These are phyloP conservation scores for Cunninghamia lanceolata DNA, from an alignment of 75 land plant genomes.

Conservation along the genomic window DNA sequence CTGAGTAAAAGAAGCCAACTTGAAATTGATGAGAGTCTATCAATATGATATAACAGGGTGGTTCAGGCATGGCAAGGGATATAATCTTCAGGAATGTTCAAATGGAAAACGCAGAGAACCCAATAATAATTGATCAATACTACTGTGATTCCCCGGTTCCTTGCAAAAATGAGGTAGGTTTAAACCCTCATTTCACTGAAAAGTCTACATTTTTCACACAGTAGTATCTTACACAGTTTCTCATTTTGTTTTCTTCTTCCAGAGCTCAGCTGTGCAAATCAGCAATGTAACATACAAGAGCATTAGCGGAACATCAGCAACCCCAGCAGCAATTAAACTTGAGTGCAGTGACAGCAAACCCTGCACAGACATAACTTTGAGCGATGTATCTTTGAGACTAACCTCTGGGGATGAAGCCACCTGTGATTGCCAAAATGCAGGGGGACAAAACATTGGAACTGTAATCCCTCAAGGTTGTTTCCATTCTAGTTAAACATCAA, in stretches of 20 bases:
- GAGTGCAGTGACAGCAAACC: constrained; percentile 32
- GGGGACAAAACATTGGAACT: not conserved
- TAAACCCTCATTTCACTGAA: not conserved
- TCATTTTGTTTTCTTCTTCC: not conserved
- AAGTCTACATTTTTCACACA: not conserved
- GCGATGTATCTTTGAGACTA: not conserved
- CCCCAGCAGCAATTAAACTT: constrained; percentile 23
- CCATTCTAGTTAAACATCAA: no score
- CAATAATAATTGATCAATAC: constrained; percentile 68
- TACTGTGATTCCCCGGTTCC: constrained; percentile 36
- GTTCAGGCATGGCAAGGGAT: constrained; percentile 43
- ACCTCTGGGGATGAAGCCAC: not conserved
- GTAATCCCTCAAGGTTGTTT: not conserved
- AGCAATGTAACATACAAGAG: constrained; percentile 32
- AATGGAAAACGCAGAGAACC: constrained; percentile 30
- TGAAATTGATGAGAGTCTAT: not conserved
- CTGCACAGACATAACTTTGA: constrained; percentile 3
- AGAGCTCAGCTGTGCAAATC: constrained; percentile 42
- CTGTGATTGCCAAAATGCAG: not conserved
- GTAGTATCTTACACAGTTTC: not conserved
- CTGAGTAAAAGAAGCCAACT: not conserved
- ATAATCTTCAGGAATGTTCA: constrained; percentile 39
- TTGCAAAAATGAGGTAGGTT: constrained; percentile 9
- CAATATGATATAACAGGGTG: constrained; percentile 36
- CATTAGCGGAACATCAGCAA: constrained; percentile 41